Conservation (phyloP, 108 stramenopile species). For the Pinguiococcus pyrenoidosus region DNA sequence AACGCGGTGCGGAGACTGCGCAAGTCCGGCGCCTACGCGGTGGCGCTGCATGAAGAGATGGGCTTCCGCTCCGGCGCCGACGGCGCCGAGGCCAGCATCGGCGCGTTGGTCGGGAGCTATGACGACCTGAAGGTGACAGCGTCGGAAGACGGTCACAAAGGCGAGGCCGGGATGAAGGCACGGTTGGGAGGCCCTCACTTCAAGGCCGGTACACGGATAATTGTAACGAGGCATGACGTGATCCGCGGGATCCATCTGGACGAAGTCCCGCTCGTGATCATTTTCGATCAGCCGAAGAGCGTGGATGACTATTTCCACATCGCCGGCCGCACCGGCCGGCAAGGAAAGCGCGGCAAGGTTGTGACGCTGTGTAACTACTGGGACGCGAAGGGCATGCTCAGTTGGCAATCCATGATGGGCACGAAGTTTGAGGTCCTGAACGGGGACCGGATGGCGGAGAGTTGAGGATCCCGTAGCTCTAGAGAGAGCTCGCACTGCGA, state of each 20-base stretch:
- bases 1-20: slow-evolving; percentile 14
- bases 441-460: no score
- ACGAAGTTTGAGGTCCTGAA: slow-evolving; percentile 7
- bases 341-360: slow-evolving; percentile 9
- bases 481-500: no score
- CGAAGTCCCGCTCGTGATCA: slow-evolving; percentile 60
- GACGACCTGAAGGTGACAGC: no score
- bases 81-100: slow-evolving; percentile 2
- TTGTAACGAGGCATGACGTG: slow-evolving; percentile 73
- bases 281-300: slow-evolving; percentile 60
- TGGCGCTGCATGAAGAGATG: slow-evolving; percentile 20
- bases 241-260: slow-evolving; percentile 83
- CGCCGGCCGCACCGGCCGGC: slow-evolving; percentile 80
- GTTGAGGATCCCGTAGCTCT: no score
- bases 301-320: slow-evolving; percentile 90
- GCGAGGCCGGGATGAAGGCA: no score
- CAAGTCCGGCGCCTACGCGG: background rate
- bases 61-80: slow-evolving; percentile 3
- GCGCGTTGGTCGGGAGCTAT: no score
- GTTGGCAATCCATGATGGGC: slow-evolving; percentile 4
- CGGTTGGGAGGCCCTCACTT: no score
- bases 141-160: no score
- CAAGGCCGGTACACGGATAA: no score
- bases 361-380: slow-evolving; percentile 5
- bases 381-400: slow-evolving; percentile 7